Evolutionary conservation across 1,139 yeast species (phyloP).

Genomic region (Hemisphaericaspora xylofermentans): DNA sequence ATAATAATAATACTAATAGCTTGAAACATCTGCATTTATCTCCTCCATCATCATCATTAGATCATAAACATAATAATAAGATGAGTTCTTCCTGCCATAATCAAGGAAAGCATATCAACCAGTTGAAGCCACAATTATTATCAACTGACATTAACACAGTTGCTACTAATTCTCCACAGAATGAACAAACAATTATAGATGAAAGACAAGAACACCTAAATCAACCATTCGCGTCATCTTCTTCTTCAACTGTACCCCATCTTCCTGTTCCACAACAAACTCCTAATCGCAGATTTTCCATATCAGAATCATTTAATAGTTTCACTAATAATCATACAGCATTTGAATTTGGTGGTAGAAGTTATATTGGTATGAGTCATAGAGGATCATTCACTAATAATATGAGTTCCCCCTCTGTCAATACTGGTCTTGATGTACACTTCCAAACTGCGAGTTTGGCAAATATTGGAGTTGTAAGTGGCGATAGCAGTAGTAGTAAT

Average conservation of each 20-base stretch:
- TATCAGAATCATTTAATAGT: slow-evolving; percentile 27
- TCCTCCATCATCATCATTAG: background rate
- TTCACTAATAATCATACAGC: slow-evolving; percentile 23
- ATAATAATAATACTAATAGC: too few species aligned
- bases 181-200: background rate
- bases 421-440: slow-evolving; percentile 52
- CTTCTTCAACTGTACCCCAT: background rate
- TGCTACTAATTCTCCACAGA: background rate
- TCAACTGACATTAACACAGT: background rate
- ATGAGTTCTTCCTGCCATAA: too few species aligned
- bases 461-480: slow-evolving; percentile 54
- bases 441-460: slow-evolving; percentile 68
- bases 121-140: background rate
- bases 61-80: background rate
- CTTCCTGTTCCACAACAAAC: background rate
- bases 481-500: slow-evolving; percentile 3
- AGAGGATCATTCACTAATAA: slow-evolving; percentile 16
- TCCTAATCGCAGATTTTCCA: slow-evolving; percentile 22
- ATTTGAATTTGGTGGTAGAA: slow-evolving; percentile 46
- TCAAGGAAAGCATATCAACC: too few species aligned
- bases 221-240: background rate
- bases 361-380: slow-evolving; percentile 37
- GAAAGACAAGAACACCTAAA: background rate
- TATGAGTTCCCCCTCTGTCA: slow-evolving; percentile 38
- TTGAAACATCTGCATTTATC: too few species aligned